Evolutionary conservation across 1,284 basidiomycete species (phyloP).

Genomic region (Salmacisia buchloeana): DNA sequence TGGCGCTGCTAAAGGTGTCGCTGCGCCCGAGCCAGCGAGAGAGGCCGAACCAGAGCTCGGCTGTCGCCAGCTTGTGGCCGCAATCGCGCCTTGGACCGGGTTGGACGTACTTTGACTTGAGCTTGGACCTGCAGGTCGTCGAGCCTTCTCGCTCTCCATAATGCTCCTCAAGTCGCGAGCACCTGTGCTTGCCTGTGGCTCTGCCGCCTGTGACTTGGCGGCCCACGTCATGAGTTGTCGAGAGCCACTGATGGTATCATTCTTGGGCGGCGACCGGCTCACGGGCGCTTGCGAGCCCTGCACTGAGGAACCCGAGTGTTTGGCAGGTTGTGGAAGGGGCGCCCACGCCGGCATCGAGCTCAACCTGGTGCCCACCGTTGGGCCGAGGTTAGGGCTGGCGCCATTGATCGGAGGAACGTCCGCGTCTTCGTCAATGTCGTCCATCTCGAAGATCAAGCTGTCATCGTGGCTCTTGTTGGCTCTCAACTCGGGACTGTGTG

Average conservation of each 20-base stretch:
- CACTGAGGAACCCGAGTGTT: not conserved
- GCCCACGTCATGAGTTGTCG: constrained; percentile 18
- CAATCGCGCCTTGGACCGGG: constrained; percentile 5
- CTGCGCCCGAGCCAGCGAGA: constrained; percentile 12
- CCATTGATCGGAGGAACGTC: constrained; percentile 26
- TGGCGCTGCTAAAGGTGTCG: constrained; percentile 17
- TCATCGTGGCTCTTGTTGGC: constrained; percentile 37
- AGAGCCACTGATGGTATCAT: constrained; percentile 12
- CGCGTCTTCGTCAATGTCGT: constrained; percentile 54
- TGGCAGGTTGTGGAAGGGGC: not conserved
- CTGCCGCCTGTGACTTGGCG: constrained; percentile 20
- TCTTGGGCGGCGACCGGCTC: not conserved
- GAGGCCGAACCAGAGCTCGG: not conserved
- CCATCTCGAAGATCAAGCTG: constrained; percentile 64
- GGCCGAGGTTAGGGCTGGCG: too few species aligned
- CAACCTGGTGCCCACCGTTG: too few species aligned
- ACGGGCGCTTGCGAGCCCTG: not conserved
- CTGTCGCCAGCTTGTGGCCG: not conserved
- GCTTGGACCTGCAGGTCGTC: constrained; percentile 13
- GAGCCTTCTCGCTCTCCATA: constrained; percentile 61
- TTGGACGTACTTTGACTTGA: not conserved
- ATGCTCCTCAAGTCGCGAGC: constrained; percentile 68
- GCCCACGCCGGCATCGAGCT: not conserved
- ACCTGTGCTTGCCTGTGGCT: constrained; percentile 31
- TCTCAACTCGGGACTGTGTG: constrained; percentile 27